These are phyloP conservation scores for Wallacemonas rigidus DNA, from an alignment of 208 protist genomes.

Conservation along the genomic window DNA sequence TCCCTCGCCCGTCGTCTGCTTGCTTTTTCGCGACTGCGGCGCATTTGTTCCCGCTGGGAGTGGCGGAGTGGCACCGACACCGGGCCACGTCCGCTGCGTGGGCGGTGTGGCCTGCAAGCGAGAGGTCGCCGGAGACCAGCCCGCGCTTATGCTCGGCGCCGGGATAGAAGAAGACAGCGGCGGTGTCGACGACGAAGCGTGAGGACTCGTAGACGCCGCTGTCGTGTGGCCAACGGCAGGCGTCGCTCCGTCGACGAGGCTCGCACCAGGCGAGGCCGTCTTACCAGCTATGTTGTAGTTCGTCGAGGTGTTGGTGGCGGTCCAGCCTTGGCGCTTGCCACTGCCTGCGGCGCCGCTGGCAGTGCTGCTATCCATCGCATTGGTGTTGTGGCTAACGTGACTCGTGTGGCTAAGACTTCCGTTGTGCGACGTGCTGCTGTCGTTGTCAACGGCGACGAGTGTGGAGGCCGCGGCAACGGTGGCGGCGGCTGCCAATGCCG, in stretches of 20 bases:
- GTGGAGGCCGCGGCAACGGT: not conserved
- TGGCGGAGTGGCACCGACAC: no score
- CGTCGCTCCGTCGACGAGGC: not conserved
- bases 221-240: no score
- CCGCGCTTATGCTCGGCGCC: no score
- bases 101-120: not conserved
- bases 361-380: not conserved
- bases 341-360: not conserved
- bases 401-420: no score
- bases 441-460: not conserved
- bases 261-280: not conserved
- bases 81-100: not conserved
- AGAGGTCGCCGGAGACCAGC: not conserved
- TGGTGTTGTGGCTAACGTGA: not conserved
- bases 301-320: conserved; percentile 15
- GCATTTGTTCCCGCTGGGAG: no score
- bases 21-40: no score
- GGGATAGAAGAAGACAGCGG: not conserved
- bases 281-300: conserved; percentile 16
- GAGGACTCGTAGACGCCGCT: not conserved
- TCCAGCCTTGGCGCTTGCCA: conserved; percentile 17
- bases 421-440: no score
- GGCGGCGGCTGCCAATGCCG: not conserved
- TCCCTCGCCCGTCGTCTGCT: no score
- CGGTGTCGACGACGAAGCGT: not conserved